Conservation (phyloP, 208 protist species). For the Trypanosoma platydactyli region DNA sequence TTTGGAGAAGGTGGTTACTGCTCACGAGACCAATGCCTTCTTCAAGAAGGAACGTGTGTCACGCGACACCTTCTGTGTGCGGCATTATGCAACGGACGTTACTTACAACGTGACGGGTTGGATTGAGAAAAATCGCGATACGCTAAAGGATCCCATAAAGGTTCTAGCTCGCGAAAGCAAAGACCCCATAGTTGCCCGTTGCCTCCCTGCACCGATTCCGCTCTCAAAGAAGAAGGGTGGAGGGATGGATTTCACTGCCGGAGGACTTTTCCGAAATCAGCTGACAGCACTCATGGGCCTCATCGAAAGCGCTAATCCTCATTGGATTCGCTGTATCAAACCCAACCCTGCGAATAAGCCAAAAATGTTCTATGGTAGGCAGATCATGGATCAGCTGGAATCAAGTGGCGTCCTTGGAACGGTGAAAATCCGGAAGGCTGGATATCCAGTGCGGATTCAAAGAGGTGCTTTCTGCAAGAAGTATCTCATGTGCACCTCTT, state of each 20-base stretch:
- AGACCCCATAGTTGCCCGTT: constrained; percentile 19
- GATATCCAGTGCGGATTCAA: constrained; percentile 40
- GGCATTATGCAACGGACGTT: constrained; percentile 57
- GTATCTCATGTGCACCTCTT: constrained; percentile 30
- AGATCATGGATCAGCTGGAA: constrained; percentile 41
- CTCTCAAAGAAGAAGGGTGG: constrained; percentile 10
- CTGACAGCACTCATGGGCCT: constrained; percentile 34
- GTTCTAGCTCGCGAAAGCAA: constrained; percentile 18
- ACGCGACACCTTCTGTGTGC: constrained; percentile 32
- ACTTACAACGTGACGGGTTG: constrained; percentile 37
- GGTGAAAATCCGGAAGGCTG: constrained; percentile 44
- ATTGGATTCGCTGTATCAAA: constrained; percentile 57
- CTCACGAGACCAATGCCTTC: constrained; percentile 27
- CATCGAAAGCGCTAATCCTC: constrained; percentile 41
- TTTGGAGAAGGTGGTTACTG: constrained; percentile 29
- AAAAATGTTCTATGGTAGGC: constrained; percentile 30
- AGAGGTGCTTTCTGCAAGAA: constrained; percentile 26
- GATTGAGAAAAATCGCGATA: constrained; percentile 47
- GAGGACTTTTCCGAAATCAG: constrained; percentile 38
- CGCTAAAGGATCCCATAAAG: constrained; percentile 43
- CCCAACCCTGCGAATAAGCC: constrained; percentile 44
- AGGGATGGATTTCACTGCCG: constrained; percentile 28
- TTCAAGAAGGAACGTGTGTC: constrained; percentile 28
- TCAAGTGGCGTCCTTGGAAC: constrained; percentile 47
- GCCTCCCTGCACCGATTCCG: constrained; percentile 32